Evolutionary conservation across 768 basidiomycete genomes (phyloP).

Genomic region (Pleurotus citrinopileatus): DNA sequence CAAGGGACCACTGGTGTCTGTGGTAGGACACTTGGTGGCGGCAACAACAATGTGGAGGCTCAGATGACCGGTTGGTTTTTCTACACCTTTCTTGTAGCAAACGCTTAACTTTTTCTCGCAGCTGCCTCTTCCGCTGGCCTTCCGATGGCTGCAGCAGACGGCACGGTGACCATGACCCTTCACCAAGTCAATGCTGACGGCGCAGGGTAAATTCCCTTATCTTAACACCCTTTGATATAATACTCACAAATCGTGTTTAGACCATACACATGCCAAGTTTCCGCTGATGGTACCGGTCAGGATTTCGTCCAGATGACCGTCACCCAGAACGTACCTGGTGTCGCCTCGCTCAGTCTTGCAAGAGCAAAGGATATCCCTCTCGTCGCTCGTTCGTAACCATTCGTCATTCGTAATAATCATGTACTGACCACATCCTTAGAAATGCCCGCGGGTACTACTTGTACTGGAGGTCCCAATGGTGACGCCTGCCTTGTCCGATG

Average conservation of each 20-base stretch:
- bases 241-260: background rate
- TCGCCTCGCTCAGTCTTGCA: constrained; percentile 4
- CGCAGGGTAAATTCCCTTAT: constrained; percentile 18
- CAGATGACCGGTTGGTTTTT: constrained; percentile 6
- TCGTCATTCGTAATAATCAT: no score
- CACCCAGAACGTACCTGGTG: constrained; percentile 21
- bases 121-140: constrained; percentile 19
- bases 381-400: background rate
- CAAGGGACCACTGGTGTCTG: constrained; percentile 2
- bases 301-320: constrained; percentile 20
- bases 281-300: constrained; percentile 16
- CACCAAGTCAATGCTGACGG: constrained; percentile 29
- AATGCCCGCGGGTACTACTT: constrained; percentile 29
- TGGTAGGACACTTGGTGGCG: background rate
- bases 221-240: background rate
- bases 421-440: constrained; percentile 24
- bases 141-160: constrained; percentile 20
- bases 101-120: constrained; percentile 6
- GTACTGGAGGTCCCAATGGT: constrained; percentile 27
- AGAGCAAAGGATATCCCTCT: constrained; percentile 4
- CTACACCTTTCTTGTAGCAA: background rate
- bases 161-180: constrained; percentile 19
- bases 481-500: constrained; percentile 33
- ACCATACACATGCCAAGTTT: constrained; percentile 4
- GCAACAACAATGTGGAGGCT: constrained; percentile 1